A percentile compares a stretch with the other conserved stretches of the same genome.
These are phyloP conservation scores for Mycena sp. DNA, from an alignment of 1,284 basidiomycete genomes.

Conservation along the genomic window DNA sequence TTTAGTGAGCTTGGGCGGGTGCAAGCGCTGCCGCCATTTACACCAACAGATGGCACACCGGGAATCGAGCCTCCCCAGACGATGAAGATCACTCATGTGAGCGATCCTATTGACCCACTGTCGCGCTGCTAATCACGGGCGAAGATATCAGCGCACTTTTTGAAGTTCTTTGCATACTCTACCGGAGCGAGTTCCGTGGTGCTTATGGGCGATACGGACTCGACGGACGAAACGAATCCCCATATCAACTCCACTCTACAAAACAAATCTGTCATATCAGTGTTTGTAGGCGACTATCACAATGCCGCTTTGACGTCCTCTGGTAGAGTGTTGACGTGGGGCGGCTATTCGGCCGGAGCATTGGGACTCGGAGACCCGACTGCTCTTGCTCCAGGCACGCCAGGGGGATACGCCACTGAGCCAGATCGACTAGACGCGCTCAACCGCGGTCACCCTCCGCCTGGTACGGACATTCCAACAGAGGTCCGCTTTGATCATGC, in stretches of 20 bases:
- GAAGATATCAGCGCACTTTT: constrained; percentile 88
- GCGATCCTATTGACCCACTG: constrained; percentile 31
- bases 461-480: constrained; percentile 65
- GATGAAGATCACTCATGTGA: constrained; percentile 77
- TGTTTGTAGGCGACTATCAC: constrained; percentile 92
- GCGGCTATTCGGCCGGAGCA: constrained; percentile 79
- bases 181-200: constrained; percentile 72
- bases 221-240: constrained; percentile 55
- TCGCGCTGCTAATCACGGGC: constrained; percentile 31
- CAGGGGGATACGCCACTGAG: constrained; percentile 66
- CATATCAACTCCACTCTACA: constrained; percentile 77
- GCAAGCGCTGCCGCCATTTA: constrained; percentile 53
- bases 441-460: constrained; percentile 47
- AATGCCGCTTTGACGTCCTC: constrained; percentile 81
- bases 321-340: constrained; percentile 87
- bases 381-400: constrained; percentile 57
- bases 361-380: constrained; percentile 83
- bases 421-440: constrained; percentile 44
- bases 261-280: constrained; percentile 79
- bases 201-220: constrained; percentile 65
- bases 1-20: constrained; percentile 72
- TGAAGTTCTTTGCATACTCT: constrained; percentile 84
- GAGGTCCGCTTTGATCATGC: constrained; percentile 76
- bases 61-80: constrained; percentile 51
- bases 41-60: constrained; percentile 36